A percentile compares a stretch with the other conserved stretches of the same genome.
Conservation (phyloP, 2,329 filamentous ascomycete genomes). For the Parastagonospora nodorum region DNA sequence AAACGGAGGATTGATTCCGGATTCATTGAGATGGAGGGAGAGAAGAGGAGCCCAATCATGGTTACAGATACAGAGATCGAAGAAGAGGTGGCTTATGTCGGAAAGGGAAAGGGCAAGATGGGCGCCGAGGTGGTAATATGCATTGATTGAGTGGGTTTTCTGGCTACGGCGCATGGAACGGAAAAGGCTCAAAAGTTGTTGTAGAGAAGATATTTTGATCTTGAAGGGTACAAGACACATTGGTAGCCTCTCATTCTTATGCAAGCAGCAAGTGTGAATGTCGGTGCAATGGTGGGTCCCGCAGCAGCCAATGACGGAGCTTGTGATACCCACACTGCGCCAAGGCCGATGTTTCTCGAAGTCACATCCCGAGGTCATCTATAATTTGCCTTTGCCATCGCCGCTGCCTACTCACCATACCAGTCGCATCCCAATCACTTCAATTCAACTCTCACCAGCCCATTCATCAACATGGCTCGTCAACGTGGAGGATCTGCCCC, state of each 20-base stretch:
- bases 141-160: neutral
- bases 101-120: constrained; percentile 12
- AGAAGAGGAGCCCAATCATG: neutral
- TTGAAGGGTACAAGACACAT: no score
- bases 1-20: constrained; percentile 2
- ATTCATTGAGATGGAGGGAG: neutral
- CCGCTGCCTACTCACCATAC: constrained; percentile 7
- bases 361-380: constrained; percentile 6
- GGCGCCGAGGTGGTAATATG: neutral
- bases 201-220: no score
- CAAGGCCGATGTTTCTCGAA: constrained; percentile 36
- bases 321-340: constrained; percentile 8
- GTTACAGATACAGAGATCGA: neutral
- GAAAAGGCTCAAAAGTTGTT: no score
- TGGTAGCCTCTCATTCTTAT: no score
- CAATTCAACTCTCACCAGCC: constrained; percentile 1
- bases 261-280: no score
- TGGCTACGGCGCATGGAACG: no score
- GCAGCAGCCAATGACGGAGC: no score
- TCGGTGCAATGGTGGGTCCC: no score
- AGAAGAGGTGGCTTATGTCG: constrained; percentile 4
- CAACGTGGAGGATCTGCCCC: constrained; percentile 54
- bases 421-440: constrained; percentile 4
- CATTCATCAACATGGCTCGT: constrained; percentile 52
- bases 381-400: constrained; percentile 20